phyloP scores from a whole-genome alignment of 768 basidiomycete species.

The Rossbeevera mucosa region DNA sequence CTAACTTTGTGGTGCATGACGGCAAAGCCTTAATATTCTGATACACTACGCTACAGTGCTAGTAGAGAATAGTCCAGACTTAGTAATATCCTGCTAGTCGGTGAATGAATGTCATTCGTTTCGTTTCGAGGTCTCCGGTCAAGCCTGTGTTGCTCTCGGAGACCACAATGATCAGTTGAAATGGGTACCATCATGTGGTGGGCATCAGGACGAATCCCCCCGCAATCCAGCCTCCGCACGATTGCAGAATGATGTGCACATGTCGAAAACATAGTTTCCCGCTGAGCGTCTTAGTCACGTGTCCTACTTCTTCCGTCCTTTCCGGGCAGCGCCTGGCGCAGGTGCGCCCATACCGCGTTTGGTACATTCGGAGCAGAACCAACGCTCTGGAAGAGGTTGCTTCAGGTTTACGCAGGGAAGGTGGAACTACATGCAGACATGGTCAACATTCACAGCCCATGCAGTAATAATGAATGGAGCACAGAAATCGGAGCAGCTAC shows the following conservation, averaged over 20 bases:
- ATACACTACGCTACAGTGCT: not conserved
- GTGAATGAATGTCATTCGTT: not conserved
- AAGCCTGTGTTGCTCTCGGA: not conserved
- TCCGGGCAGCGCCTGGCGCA: conserved; percentile 29
- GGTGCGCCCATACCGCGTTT: conserved; percentile 34
- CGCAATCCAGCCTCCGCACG: not conserved
- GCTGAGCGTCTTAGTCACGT: not conserved
- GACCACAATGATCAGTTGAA: not conserved
- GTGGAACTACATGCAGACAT: conserved; percentile 46
- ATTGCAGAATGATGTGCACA: not conserved
- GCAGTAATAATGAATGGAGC: not conserved
- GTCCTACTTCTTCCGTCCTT: conserved; percentile 41
- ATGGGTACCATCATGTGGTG: not conserved
- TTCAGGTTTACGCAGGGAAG: conserved; percentile 56
- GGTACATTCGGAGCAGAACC: conserved; percentile 58
- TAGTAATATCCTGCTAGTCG: not conserved
- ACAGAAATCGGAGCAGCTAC: conserved; percentile 19
- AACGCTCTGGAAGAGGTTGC: conserved; percentile 50
- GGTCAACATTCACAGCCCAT: conserved; percentile 9
- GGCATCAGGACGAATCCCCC: conserved; percentile 3
- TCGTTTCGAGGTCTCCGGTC: not conserved
- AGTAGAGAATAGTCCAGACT: not conserved
- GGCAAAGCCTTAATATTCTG: not conserved
- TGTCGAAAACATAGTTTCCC: not conserved
- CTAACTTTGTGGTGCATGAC: conserved; percentile 1